A percentile compares a stretch with the other conserved stretches of the same genome.
These are phyloP conservation scores for Entamoeba nuttalli DNA, from an alignment of 208 protist genomes.

Conservation along the genomic window DNA sequence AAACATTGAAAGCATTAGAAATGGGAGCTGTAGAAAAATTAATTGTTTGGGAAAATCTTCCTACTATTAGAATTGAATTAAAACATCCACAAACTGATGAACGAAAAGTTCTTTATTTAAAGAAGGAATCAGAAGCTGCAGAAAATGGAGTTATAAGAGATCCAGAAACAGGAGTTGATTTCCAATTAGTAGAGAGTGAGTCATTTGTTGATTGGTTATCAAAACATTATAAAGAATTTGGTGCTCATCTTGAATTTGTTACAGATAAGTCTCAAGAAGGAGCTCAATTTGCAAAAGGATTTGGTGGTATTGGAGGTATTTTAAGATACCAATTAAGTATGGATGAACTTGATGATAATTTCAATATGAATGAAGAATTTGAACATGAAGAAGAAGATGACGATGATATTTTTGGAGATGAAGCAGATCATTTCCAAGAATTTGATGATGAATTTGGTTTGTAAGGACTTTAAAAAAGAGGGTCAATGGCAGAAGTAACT, in stretches of 20 bases:
- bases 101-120: constrained; percentile 13
- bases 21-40: constrained; percentile 86
- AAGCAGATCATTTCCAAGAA: neutral
- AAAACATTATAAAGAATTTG: constrained; percentile 90
- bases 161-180: constrained; percentile 35
- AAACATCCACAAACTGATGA: constrained; percentile 45
- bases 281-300: constrained; percentile 85
- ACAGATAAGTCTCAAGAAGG: constrained; percentile 79
- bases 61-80: neutral
- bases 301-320: constrained; percentile 78
- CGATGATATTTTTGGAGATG: neutral
- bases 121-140: constrained; percentile 48
- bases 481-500: too few species aligned
- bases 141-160: constrained; percentile 28
- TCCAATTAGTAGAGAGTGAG: constrained; percentile 63
- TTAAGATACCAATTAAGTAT: constrained; percentile 10
- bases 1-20: constrained; percentile 78
- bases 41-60: constrained; percentile 80
- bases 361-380: neutral
- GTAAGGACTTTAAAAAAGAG: neutral
- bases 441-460: neutral
- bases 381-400: neutral
- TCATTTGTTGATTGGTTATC: constrained; percentile 92
- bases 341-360: neutral
- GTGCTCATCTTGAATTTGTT: constrained; percentile 60